phyloP scores from a whole-genome alignment of 768 basidiomycete species.

The Lentinula guzmanii region DNA sequence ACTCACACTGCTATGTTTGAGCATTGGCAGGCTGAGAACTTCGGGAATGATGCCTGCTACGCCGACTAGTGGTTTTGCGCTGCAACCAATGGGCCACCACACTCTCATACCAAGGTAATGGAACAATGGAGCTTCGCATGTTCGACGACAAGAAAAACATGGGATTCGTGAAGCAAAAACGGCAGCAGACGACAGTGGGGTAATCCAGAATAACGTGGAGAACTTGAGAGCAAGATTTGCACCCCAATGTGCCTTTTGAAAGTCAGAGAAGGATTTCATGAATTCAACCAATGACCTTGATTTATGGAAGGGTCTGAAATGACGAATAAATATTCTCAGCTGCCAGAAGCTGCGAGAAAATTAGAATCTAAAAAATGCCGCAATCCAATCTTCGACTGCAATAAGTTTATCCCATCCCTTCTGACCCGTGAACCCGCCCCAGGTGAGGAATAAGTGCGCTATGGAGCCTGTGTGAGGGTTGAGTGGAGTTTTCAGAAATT shows the following conservation, averaged over 20 bases:
- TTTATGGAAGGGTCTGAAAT: no score
- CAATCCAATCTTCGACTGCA: slow-evolving; percentile 2
- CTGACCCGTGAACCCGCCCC: slow-evolving; percentile 4
- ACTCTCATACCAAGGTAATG: neutral
- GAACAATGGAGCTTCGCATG: neutral
- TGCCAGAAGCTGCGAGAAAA: neutral
- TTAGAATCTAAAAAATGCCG: neutral
- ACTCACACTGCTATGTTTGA: no score
- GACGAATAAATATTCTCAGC: neutral
- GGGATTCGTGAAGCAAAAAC: neutral
- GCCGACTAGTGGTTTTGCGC: no score
- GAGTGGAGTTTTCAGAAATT: neutral
- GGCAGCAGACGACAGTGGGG: no score
- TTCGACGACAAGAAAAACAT: neutral
- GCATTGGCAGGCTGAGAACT: no score
- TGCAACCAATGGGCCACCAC: neutral
- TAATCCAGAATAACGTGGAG: no score
- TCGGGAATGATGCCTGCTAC: no score
- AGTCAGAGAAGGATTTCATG: no score
- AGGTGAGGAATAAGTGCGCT: slow-evolving; percentile 1
- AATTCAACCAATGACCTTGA: no score
- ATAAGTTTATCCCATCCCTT: slow-evolving; percentile 4
- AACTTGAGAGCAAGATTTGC: no score
- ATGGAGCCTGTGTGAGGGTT: neutral
- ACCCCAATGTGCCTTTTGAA: no score